phyloP scores from a whole-genome alignment of 2,329 filamentous ascomycete species.

The Pseudogymnoascus sp. region DNA sequence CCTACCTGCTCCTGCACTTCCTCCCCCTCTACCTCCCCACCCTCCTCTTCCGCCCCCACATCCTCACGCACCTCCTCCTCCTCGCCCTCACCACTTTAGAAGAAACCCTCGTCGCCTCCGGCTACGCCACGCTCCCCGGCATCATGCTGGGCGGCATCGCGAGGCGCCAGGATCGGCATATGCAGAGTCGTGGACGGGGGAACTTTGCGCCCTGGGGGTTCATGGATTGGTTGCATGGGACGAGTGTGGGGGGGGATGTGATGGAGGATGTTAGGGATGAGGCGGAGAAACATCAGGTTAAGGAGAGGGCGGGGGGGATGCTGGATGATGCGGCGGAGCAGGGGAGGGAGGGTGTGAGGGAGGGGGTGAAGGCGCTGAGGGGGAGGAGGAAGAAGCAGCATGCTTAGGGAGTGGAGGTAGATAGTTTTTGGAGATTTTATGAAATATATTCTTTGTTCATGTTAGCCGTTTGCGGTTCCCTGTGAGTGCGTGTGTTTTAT shows the following conservation, averaged over 20 bases:
- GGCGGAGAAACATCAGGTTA: slow-evolving; percentile 47
- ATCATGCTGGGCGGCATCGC: slow-evolving; percentile 47
- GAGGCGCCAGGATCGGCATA: slow-evolving; percentile 47
- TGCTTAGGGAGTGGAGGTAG: not conserved
- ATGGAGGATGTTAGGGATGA: slow-evolving; percentile 48
- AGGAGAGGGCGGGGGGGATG: slow-evolving; percentile 33
- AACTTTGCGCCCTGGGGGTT: slow-evolving; percentile 58
- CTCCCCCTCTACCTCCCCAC: slow-evolving; percentile 61
- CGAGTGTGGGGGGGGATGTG: slow-evolving; percentile 45
- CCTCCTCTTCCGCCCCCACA: slow-evolving; percentile 58
- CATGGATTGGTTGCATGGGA: slow-evolving; percentile 55
- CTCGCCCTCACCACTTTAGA: slow-evolving; percentile 56
- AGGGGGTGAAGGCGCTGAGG: slow-evolving; percentile 21
- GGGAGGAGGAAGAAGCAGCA: slow-evolving; percentile 19
- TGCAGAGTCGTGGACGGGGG: slow-evolving; percentile 46
- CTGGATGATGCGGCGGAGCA: slow-evolving; percentile 28
- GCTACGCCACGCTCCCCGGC: slow-evolving; percentile 53
- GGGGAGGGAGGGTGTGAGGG: slow-evolving; percentile 27
- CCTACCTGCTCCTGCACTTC: slow-evolving; percentile 56
- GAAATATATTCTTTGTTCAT: not conserved
- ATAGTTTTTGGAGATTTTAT: not conserved
- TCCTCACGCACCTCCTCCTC: slow-evolving; percentile 65
- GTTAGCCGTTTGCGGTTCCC: too few species aligned
- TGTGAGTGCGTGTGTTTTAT: too few species aligned
- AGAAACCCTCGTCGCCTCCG: slow-evolving; percentile 60